Base-by-base conservation (phyloP, 805 yeast genomes). In the Ogataea ramenticola region DNA sequence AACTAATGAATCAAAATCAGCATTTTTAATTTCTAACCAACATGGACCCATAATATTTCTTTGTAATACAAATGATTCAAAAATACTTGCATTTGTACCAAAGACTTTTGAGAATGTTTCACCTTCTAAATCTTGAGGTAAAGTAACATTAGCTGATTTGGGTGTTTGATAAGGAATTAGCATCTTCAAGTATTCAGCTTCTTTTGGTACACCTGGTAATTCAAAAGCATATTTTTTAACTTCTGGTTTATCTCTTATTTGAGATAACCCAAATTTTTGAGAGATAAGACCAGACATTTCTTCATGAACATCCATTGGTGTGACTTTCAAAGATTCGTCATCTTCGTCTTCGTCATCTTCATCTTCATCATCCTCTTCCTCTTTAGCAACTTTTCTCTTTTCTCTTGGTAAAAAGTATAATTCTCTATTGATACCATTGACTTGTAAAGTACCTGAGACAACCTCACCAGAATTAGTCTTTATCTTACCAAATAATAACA, bases 21-120 rank as follows among this genome's bases (percentile, higher is more conserved):
- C 83, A 41, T 76, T 72, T 36, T 72, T 68, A 42, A 93, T 71
- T 40, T 84, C 84, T 42, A 93, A 68, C 99, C 99, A 93, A 61
- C 98, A 89, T 3, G 99, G 99, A 10, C 99, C 99, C 96, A 88
- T 90, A 38, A 93, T 73, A 52, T 83, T 81, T 53, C 86, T 73
- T 60, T 82, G 87, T 22, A 90, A 55, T 11, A 88, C 93, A 62
- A 93, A 88, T 12, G 86, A 73, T 67, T 93, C 99, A 60, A 93
- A 89, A 21, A 86, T 68, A 44, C 74, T 73, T 3, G 93, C 62
- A 46, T 71, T 77, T 3, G 86, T 71, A 41, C 98, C 98, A 66
- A 89, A 88, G 2, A 88, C 86, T 45, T 77, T 83, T 10, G 72
- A 66, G 57, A 86, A 89, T 0, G 95, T 85, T 39, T 77, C 80